Base-by-base conservation (phyloP, 441 rosid genomes). In the Adansonia rubrostipa region DNA sequence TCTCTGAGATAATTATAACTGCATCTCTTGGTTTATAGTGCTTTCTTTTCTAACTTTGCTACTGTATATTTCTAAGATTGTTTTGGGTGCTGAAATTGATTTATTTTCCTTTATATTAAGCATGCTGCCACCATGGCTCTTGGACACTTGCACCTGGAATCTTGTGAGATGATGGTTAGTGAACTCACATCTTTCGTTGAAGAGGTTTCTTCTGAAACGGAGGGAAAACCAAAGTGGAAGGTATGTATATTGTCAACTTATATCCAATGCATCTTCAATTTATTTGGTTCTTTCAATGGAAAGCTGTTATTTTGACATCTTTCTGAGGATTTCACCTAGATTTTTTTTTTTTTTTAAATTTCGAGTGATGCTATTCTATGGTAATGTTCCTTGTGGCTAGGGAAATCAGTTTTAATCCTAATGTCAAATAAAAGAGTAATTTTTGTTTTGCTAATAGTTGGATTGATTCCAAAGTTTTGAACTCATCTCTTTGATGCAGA, bases 101-200 rank as follows among this genome's bases (percentile, higher is more conserved):
- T n/a, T 70, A 62, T 78, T 73, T 51, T 82, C 33, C n/a, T 64
- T 36, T 56, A 45, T 78, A 28, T 85, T 84, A 80, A 97, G 99
- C 95, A 93, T 86, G 96, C 97, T 77, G 98, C 99, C 60, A 93
- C 99, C 78, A 91, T 93, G 97, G 99, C 97, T 74, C 99, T 97
- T 13, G 99, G 99, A 70, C 97, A 91, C 85, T 95, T 99, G 36
- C 99, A 95, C 86, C 87, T 97, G 85, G 99, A 97, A 87, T 93
- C 97, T 50, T 97, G 99, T 82, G 99, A 97, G 86, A 89, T 89
- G 75, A 97, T 97, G 99, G 95, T 95, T 78, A 86, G 89, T 58
- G 97, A 93, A 86, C 96, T 97, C 71, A 87, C 97, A 75, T 87
- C 99, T 82, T 93, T 91, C 79, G 91, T 97, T 80, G 99, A 97